These are phyloP conservation scores for Chlorella sorokiniana DNA, from an alignment of 139 green algal genomes.

Conservation along the genomic window DNA sequence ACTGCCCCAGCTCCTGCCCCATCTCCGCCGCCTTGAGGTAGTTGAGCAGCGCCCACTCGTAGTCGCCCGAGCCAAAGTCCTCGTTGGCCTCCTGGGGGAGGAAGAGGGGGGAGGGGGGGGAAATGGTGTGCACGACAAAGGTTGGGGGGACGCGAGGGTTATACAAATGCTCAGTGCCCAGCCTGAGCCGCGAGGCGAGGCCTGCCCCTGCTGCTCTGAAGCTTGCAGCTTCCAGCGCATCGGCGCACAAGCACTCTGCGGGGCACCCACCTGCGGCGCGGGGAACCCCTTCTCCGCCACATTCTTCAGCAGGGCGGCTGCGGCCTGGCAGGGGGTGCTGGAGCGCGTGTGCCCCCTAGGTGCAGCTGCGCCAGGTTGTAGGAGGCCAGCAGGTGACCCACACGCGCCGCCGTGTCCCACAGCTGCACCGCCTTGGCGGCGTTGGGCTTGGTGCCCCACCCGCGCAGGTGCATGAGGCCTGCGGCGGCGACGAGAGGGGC, in stretches of 20 bases:
- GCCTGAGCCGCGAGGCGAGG: no score
- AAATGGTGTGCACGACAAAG: constrained; percentile 58
- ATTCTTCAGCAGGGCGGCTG: constrained; percentile 62
- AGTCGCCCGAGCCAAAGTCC: constrained; percentile 64
- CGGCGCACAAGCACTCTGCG: neutral
- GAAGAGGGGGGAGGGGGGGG: neutral
- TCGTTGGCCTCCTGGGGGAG: constrained; percentile 56
- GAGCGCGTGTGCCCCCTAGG: constrained; percentile 52
- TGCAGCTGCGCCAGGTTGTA: constrained; percentile 95
- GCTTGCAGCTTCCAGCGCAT: neutral
- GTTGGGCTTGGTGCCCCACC: constrained; percentile 42
- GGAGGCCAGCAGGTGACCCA: constrained; percentile 79
- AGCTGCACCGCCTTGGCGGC: constrained; percentile 37
- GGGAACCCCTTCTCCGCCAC: constrained; percentile 63
- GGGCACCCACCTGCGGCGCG: constrained; percentile 37
- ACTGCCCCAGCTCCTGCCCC: constrained; percentile 88
- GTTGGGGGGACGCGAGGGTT: no score
- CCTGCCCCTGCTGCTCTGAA: neutral
- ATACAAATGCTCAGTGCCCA: no score
- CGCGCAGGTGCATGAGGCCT: constrained; percentile 81
- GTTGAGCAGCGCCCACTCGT: constrained; percentile 61
- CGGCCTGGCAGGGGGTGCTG: constrained; percentile 43
- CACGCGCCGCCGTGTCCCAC: constrained; percentile 41
- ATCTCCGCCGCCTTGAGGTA: constrained; percentile 86
- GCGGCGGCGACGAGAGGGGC: constrained; percentile 18